phyloP scores from a whole-genome alignment of 2,329 filamentous ascomycete genomes.

The Cladosporium sp. region DNA sequence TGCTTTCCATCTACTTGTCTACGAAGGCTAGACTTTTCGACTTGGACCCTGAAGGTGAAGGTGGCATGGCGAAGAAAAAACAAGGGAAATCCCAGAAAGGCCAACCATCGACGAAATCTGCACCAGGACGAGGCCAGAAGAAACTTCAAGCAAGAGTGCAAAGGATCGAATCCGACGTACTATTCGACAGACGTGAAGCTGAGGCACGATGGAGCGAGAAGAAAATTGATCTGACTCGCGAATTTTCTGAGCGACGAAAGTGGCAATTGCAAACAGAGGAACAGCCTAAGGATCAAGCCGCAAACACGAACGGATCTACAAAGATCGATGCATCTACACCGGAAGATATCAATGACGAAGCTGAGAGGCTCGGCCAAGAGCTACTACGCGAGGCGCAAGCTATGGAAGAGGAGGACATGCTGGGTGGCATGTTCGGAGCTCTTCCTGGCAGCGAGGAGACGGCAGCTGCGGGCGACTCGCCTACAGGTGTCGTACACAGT shows the following conservation, averaged over 20 bases:
- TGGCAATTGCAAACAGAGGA: constrained; percentile 22
- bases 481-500: constrained; percentile 14
- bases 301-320: not conserved
- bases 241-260: constrained; percentile 32
- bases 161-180: constrained; percentile 63
- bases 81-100: constrained; percentile 19
- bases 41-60: constrained; percentile 34
- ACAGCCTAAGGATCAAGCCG: constrained; percentile 5
- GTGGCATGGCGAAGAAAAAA: constrained; percentile 33
- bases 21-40: constrained; percentile 57
- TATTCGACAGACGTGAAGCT: constrained; percentile 47
- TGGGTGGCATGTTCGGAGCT: constrained; percentile 56
- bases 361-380: constrained; percentile 37
- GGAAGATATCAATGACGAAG: constrained; percentile 48
- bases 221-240: constrained; percentile 40
- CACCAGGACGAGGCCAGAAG: constrained; percentile 47
- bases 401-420: constrained; percentile 53
- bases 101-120: constrained; percentile 23
- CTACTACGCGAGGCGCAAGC: constrained; percentile 39
- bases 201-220: constrained; percentile 44
- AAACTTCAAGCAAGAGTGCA: constrained; percentile 71
- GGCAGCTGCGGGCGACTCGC: not conserved
- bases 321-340: not conserved
- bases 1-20: constrained; percentile 69
- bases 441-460: constrained; percentile 21